Base-by-base conservation (phyloP, 2,329 filamentous ascomycete species). In the Claviceps capensis region DNA sequence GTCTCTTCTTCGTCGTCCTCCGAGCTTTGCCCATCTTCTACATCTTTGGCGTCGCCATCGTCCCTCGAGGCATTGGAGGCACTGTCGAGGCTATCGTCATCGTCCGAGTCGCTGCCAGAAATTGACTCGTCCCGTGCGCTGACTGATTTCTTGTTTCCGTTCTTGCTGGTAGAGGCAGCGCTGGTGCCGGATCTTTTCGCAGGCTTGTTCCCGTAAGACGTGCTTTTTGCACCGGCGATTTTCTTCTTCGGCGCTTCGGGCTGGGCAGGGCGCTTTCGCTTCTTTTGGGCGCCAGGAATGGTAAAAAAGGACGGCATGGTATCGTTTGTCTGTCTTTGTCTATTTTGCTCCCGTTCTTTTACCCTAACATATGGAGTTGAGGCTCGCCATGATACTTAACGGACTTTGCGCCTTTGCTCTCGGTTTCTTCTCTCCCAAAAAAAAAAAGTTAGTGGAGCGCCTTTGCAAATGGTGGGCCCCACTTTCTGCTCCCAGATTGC, bases 251-350 rank as follows among this genome's bases (percentile, higher is more conserved):
- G 76, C 5, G 67, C 68, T 49, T 81, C 75, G 16, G 72, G 64
- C 26, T 76, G 74, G 52, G 72, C 67, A 6, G 73, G 63, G 55
- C 90, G 79, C 76, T 97, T 97, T 61, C 93, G 78, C 77, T 97
- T 97, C 72, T 87, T 88, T 64, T 91, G 85, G 49, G 86, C 85
- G 42, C 86, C 85, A 5, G 93, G 89, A 41, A 85, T 74, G 49
- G 90, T 95, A 71, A 98, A 98, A 71, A 97, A 98, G 41, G 90
- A 95, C 63, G 91, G 95, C 90, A 95, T 94, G 59, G 58, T 34
- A 34, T 72, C 60, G 61, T 48, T 47, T 47, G 36, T 38, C 53
- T 44, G 16, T 22, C 58, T 61, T 56, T 59, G 17, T n/a, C n/a
- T 48, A 4, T 48, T 37, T 54, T 44, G 30, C 14, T 46, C 22